phyloP scores from a whole-genome alignment of 192 early-diverging fungal genomes.

The Coemansia brasiliensis region DNA sequence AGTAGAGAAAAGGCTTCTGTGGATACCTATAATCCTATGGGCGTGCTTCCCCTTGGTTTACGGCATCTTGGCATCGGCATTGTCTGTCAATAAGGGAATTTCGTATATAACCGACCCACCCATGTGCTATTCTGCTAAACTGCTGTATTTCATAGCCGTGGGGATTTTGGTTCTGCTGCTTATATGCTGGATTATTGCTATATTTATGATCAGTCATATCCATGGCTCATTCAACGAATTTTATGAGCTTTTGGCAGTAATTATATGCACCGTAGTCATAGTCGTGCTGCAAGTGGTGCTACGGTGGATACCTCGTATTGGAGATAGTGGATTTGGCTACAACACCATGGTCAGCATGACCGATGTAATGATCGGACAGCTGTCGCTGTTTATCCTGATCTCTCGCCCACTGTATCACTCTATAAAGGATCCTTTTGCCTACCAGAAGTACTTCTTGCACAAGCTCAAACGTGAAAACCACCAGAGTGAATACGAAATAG shows the following conservation, averaged over 20 bases:
- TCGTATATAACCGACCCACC: slow-evolving; percentile 13
- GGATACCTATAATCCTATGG: slow-evolving; percentile 18
- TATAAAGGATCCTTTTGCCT: slow-evolving; percentile 17
- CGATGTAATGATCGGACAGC: slow-evolving; percentile 29
- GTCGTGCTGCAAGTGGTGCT: slow-evolving; percentile 32
- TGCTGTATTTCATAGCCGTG: slow-evolving; percentile 37
- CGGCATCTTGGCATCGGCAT: slow-evolving; percentile 29
- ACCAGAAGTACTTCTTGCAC: slow-evolving; percentile 25
- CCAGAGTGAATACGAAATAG: slow-evolving; percentile 38
- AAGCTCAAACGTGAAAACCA: slow-evolving; percentile 23
- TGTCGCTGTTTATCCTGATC: slow-evolving; percentile 22
- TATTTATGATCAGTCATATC: slow-evolving; percentile 15
- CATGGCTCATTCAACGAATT: slow-evolving; percentile 45
- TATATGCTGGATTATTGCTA: slow-evolving; percentile 22
- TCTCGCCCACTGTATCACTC: slow-evolving; percentile 29
- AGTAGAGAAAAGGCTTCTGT: slow-evolving; percentile 15
- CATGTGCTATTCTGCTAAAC: slow-evolving; percentile 30
- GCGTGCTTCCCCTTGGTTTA: slow-evolving; percentile 14
- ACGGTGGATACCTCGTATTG: slow-evolving; percentile 35
- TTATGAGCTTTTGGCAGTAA: slow-evolving; percentile 30
- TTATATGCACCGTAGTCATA: slow-evolving; percentile 13
- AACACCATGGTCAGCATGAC: slow-evolving; percentile 34
- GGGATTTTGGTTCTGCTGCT: slow-evolving; percentile 19
- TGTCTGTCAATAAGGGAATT: slow-evolving; percentile 16
- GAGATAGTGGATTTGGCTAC: slow-evolving; percentile 30